phyloP scores from a whole-genome alignment of 371 early-diverging fungal species.

The Vairimorpha necatrix region DNA sequence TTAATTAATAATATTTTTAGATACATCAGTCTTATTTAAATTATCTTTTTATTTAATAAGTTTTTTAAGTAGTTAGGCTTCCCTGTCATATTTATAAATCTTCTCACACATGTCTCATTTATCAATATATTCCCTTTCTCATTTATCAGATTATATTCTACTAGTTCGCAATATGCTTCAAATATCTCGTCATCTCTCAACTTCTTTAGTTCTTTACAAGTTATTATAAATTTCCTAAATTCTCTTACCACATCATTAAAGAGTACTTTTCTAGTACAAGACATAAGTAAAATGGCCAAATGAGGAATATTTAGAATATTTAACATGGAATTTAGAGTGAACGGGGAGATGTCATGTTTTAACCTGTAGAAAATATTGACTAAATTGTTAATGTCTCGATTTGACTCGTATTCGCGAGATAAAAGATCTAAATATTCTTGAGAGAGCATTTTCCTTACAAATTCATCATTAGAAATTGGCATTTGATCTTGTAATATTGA shows the following conservation, averaged over 20 bases:
- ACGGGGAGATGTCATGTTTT: not conserved
- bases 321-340: conserved; percentile 22
- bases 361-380: not conserved
- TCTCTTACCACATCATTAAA: conserved; percentile 10
- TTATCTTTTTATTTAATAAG: not conserved
- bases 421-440: not conserved
- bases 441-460: not conserved
- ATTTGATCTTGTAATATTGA: too few relatives aligned
- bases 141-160: conserved; percentile 44
- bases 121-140: conserved; percentile 33
- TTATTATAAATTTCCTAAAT: conserved; percentile 35
- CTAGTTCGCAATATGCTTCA: conserved; percentile 26
- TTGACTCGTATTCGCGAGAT: not conserved
- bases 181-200: conserved; percentile 2
- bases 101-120: not conserved
- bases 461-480: not conserved
- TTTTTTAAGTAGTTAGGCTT: not conserved
- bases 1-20: too few relatives aligned
- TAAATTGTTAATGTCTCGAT: not conserved
- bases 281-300: conserved; percentile 28
- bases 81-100: not conserved
- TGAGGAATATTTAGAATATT: conserved; percentile 43
- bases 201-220: conserved; percentile 39
- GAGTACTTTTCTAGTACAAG: conserved; percentile 20
- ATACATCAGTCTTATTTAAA: not conserved